Percentiles rank a stretch among this genome's conserved stretches.
phyloP scores from a whole-genome alignment of 2,329 filamentous ascomycete species.

The Gnomoniopsis sp. region DNA sequence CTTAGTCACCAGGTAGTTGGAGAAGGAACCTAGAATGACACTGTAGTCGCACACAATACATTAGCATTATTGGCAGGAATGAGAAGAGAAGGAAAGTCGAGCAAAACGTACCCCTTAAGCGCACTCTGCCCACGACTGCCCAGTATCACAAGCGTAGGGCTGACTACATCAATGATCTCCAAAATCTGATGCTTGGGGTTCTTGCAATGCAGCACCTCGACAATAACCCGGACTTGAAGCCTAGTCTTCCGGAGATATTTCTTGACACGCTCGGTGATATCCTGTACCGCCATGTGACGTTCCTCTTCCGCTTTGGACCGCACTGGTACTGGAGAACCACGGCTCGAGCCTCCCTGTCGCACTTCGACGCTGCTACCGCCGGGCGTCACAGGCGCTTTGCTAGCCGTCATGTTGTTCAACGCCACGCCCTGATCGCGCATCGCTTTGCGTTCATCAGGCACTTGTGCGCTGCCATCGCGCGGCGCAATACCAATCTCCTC shows the following conservation, averaged over 20 bases:
- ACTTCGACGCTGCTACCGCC: conserved; percentile 29
- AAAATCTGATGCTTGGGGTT: conserved; percentile 94
- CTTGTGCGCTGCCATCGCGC: conserved; percentile 43
- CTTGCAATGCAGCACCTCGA: conserved; percentile 98
- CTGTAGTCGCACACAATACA: conserved; percentile 42
- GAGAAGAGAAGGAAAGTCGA: not conserved
- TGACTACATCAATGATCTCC: conserved; percentile 91
- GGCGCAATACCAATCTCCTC: conserved; percentile 68
- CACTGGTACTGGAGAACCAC: conserved; percentile 1
- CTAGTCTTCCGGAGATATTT: conserved; percentile 84
- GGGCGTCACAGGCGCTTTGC: conserved; percentile 30
- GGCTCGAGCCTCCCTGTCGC: conserved; percentile 12
- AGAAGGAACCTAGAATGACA: conserved; percentile 92
- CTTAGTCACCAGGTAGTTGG: conserved; percentile 95
- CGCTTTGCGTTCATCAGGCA: conserved; percentile 70
- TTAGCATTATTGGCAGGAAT: conserved; percentile 18
- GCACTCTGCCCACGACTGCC: conserved; percentile 89
- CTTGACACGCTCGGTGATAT: conserved; percentile 81
- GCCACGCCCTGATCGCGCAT: conserved; percentile 74
- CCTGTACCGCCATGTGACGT: conserved; percentile 73
- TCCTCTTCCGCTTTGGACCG: conserved; percentile 66
- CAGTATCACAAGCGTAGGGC: conserved; percentile 87
- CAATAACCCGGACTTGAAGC: conserved; percentile 86
- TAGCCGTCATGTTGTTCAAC: conserved; percentile 59
- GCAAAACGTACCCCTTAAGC: conserved; percentile 74